Evolutionary conservation across 2,329 filamentous ascomycete species (phyloP), one percentile per base, ranked within the genome.

Genomic region (Ascomycota sp.): DNA sequence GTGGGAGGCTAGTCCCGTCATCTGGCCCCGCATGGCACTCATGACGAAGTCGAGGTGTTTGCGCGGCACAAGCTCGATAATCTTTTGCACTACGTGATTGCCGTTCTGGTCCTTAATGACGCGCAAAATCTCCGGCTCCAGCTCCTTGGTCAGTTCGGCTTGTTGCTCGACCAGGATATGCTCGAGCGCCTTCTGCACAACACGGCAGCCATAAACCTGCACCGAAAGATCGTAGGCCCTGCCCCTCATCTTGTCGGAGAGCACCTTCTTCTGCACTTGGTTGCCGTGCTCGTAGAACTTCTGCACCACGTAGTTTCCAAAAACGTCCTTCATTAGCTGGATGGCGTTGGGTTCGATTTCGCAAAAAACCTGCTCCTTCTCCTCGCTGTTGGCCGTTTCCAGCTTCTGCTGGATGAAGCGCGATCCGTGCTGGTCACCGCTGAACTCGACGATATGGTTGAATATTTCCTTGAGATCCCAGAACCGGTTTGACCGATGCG

Each of bases 241-340:
- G 6, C 78, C 78, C 48, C 76, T 80, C 83, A 95, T 94, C 50
- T 79, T 73, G 37, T 73, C 71, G 1, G 82, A 83, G 25, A 98
- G 55, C 3, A 78, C 65, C 51, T 76, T 83, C 59, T 98, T 98
- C 56, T 98, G 89, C 0, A 75, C 67, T 51, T 93, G 85, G 40
- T 82, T 91, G 24, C 89, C 86, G 48, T 95, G 82, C 48, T 95
- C 86, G 37, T 95, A 94, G 47, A 95, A 75, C 50, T 94, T 95
- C 46, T 98, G 89, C 24, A 95, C 85, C 23, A 98, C 89, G 46
- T 95, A 98, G 51, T 98, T 98, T 31, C 89, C 89, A 46, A 94
- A 98, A 0, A 95, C 76, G 48, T 95, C 89, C 27, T 76, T 86
- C 82, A 93, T 94, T 28, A 98, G 59, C 44, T 86, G 82, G 20